Base-by-base conservation (phyloP, 306 rosid species). In the Quillaja saponaria region DNA sequence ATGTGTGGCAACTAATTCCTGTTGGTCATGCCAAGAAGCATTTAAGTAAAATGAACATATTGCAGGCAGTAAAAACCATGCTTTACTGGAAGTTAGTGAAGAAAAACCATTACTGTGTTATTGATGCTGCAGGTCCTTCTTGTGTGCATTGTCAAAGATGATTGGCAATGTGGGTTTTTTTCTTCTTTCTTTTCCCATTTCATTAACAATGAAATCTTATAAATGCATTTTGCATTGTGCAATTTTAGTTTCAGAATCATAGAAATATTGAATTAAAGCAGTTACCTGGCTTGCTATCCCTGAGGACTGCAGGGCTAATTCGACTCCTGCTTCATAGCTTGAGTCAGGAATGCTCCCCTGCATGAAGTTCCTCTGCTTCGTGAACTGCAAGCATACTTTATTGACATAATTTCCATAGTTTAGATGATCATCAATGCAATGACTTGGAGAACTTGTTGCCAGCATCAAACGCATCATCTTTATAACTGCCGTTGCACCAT, bases 401-500 rank as follows among this genome's bases (percentile, higher is more conserved):
- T 34, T 74, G 1, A 86, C 78, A 59, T 84, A 82, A n/a, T 79
- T 81, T 45, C 95, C 95, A 47, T 92, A 92, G 37, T 74, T 86
- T 6, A 92, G 79, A 78, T 92, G 98, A 51, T 92, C 98, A 17
- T 74, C 83, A 47, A 86, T 76, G n/a, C 86, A 64, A n/a, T 44
- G 34, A 37, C 49, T 53, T 20, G 90, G 89, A 54, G 84, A 68
- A 41, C 78, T 61, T 20, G 82, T 46, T 11, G 58, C 61, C 35
- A 86, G 73, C 87, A 66, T 67, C 71, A 92, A 63, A 63, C 82
- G 53, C 95, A 92, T 82, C 90, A 92, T 84, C 79, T 80, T 82
- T 37, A 72, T 39, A 2, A 88, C 81, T 19, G 96, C 71, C 1
- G 65, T 10, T 38, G 90, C 78, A 56, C 79, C 67, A 34, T 88